These are phyloP conservation scores for Cryptococcus amylolentus DNA, from an alignment of 1,284 basidiomycete genomes.

Conservation along the genomic window DNA sequence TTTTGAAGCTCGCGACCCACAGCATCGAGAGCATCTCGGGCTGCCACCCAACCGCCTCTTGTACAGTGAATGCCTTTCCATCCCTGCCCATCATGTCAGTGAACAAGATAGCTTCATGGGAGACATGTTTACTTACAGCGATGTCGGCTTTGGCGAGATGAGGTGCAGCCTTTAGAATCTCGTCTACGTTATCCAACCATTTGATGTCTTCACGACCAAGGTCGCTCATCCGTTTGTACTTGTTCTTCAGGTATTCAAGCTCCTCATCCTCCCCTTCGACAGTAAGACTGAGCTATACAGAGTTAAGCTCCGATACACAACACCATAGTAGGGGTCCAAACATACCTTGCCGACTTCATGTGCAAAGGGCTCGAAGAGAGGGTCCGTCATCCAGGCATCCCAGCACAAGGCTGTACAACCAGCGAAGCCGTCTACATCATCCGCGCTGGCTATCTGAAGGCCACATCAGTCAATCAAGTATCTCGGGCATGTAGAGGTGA, in stretches of 20 bases:
- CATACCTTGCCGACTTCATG: constrained; percentile 40
- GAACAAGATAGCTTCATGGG: not conserved
- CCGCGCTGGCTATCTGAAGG: constrained; percentile 8
- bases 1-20: constrained; percentile 32
- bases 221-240: constrained; percentile 1
- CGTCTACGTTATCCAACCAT: constrained; percentile 21
- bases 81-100: constrained; percentile 11
- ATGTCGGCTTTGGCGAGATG: constrained; percentile 20
- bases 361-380: constrained; percentile 34
- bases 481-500: constrained; percentile 5
- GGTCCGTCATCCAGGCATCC: constrained; percentile 41
- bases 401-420: constrained; percentile 10
- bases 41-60: constrained; percentile 45
- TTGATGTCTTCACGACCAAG: constrained; percentile 2
- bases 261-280: not conserved
- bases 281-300: constrained; percentile 8
- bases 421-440: constrained; percentile 11
- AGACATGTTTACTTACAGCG: constrained; percentile 13
- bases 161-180: constrained; percentile 23
- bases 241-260: not conserved
- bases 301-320: not conserved
- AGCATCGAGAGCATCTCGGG: constrained; percentile 37
- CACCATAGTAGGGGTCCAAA: not conserved
- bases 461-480: not conserved
- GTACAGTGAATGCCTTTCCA: constrained; percentile 34